Conservation (phyloP, 306 rosid species). For the Citrullus colocynthis region DNA sequence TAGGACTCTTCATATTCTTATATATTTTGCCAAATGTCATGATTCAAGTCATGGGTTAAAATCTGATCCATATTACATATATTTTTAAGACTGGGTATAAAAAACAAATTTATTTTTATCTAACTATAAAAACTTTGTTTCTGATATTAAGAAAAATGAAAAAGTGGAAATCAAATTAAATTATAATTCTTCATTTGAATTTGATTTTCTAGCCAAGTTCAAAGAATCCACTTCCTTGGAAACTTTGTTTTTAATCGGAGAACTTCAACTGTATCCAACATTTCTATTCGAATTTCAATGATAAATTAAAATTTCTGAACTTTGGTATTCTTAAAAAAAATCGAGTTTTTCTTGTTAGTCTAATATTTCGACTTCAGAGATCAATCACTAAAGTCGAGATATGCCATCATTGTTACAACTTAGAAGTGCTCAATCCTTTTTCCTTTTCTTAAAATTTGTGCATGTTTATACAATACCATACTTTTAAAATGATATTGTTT, state of each 20-base stretch:
- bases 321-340: neutral
- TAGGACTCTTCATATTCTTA: neutral
- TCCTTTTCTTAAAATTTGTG: no score
- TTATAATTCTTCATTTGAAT: neutral
- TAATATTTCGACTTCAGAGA: neutral
- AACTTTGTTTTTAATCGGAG: neutral
- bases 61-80: neutral
- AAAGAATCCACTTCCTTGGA: neutral
- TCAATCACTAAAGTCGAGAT: neutral
- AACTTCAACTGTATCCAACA: neutral
- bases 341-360: neutral
- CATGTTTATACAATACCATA: neutral
- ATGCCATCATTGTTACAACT: neutral
- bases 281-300: neutral
- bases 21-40: neutral
- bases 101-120: neutral
- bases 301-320: neutral
- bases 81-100: neutral
- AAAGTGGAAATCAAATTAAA: neutral
- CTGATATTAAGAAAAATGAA: no score
- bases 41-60: neutral
- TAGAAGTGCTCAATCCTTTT: neutral
- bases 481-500: neutral
- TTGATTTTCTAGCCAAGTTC: neutral
- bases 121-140: neutral